A percentile compares a stretch with the other conserved stretches of the same genome.
These are phyloP conservation scores for Coniochaeta hoffmannii DNA, from an alignment of 2,329 filamentous ascomycete genomes.

Conservation along the genomic window DNA sequence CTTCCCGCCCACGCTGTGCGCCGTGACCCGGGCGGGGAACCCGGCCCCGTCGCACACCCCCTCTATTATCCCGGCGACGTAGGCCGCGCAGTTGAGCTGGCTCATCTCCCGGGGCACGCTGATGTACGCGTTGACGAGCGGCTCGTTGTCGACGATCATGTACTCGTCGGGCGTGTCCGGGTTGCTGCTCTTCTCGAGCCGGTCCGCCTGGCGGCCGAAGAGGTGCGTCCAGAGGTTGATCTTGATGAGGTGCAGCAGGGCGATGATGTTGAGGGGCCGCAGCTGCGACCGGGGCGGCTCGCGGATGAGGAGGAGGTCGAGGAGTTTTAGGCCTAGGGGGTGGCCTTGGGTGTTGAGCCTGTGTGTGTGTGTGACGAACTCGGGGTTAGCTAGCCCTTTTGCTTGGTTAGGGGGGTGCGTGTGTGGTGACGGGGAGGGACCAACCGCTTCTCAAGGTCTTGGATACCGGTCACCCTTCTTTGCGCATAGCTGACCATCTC, in stretches of 20 bases:
- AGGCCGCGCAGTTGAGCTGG: conserved; percentile 93
- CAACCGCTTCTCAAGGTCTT: conserved; percentile 86
- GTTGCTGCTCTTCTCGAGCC: conserved; percentile 80
- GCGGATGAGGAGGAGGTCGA: conserved; percentile 90
- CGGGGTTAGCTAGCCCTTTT: conserved; percentile 3
- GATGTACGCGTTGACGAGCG: conserved; percentile 89
- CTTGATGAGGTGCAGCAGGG: conserved; percentile 91
- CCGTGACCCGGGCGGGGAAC: conserved; percentile 82
- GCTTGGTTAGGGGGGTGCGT: no score
- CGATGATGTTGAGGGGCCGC: conserved; percentile 79
- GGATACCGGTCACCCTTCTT: conserved; percentile 79
- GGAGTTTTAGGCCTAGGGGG: conserved; percentile 84
- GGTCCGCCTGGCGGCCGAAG: conserved; percentile 84
- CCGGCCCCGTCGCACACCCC: conserved; percentile 90
- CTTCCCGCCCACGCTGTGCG: conserved; percentile 61
- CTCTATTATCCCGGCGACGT: conserved; percentile 90
- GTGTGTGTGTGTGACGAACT: neutral
- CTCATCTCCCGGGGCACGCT: conserved; percentile 92
- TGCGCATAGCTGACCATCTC: conserved; percentile 98
- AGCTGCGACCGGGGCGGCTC: conserved; percentile 62
- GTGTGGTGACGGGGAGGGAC: conserved; percentile 16
- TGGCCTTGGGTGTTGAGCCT: conserved; percentile 90
- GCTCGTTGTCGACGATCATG: conserved; percentile 99
- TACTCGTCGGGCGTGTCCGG: conserved; percentile 86
- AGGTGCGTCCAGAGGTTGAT: conserved; percentile 87